A percentile compares a stretch with the other conserved stretches of the same genome.
phyloP scores from a whole-genome alignment of 2,329 filamentous ascomycete genomes.

The Septoria linicola region DNA sequence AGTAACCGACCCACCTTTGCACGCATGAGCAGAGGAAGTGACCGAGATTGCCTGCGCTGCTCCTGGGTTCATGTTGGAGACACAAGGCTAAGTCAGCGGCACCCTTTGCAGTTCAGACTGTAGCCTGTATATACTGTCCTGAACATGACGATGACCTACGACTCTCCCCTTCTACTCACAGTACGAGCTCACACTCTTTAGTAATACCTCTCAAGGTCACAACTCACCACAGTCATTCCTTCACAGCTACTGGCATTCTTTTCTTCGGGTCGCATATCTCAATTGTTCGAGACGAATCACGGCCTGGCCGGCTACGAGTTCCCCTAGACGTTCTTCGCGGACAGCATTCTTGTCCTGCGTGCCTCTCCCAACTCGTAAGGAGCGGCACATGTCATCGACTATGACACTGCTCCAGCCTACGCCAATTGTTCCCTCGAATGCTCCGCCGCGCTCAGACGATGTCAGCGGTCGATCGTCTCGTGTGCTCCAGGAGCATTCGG shows the following conservation, averaged over 20 bases:
- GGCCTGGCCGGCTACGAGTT: slow-evolving; percentile 14
- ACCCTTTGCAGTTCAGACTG: slow-evolving; percentile 28
- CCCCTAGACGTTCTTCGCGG: slow-evolving; percentile 31
- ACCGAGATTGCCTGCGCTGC: slow-evolving; percentile 35
- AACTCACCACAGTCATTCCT: slow-evolving; percentile 45
- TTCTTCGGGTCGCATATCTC: slow-evolving; percentile 38
- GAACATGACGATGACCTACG: slow-evolving; percentile 26
- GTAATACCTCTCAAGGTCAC: slow-evolving; percentile 2
- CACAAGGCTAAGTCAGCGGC: slow-evolving; percentile 38
- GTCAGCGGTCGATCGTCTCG: slow-evolving; percentile 33
- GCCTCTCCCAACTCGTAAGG: slow-evolving; percentile 28
- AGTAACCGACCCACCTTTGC: slow-evolving; percentile 32
- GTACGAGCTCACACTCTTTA: slow-evolving; percentile 24
- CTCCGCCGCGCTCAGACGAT: slow-evolving; percentile 39
- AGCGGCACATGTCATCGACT: slow-evolving; percentile 17
- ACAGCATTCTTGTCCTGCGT: slow-evolving; percentile 45
- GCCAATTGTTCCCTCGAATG: slow-evolving; percentile 46
- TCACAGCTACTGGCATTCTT: slow-evolving; percentile 40
- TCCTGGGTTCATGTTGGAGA: slow-evolving; percentile 30
- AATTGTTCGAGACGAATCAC: slow-evolving; percentile 30
- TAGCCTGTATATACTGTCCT: slow-evolving; percentile 31
- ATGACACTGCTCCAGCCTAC: slow-evolving; percentile 38
- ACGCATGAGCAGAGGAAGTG: slow-evolving; percentile 30
- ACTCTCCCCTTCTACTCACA: slow-evolving; percentile 16
- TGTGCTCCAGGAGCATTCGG: slow-evolving; percentile 45